Percentiles rank a stretch among this genome's conserved stretches.
These are phyloP conservation scores for Clonostachys rosea DNA, from an alignment of 2,329 filamentous ascomycete genomes.

Conservation along the genomic window DNA sequence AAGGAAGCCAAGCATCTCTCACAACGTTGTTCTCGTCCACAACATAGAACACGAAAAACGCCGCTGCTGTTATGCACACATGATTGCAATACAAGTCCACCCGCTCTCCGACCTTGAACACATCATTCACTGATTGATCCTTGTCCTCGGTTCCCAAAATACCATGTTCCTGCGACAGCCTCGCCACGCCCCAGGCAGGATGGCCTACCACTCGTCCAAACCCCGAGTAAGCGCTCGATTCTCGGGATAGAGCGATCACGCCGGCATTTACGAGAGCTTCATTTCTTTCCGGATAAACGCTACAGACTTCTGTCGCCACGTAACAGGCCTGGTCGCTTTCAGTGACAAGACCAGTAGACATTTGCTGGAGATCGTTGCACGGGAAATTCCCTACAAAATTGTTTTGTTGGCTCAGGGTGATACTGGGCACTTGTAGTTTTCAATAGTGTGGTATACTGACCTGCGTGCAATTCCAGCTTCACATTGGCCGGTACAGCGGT, in stretches of 20 bases:
- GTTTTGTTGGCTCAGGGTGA: too few relatives aligned
- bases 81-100: constrained; percentile 24
- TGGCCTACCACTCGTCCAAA: constrained; percentile 20
- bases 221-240: constrained; percentile 19
- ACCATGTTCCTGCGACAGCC: constrained; percentile 30
- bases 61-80: constrained; percentile 28
- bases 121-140: constrained; percentile 3
- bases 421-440: too few relatives aligned
- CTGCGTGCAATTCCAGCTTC: constrained; percentile 27
- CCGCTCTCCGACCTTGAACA: constrained; percentile 23
- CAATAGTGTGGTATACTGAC: not conserved
- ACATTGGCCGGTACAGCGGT: constrained; percentile 19
- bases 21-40: constrained; percentile 14
- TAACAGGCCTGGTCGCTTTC: constrained; percentile 20
- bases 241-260: constrained; percentile 24
- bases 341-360: constrained; percentile 23
- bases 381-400: constrained; percentile 18
- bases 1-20: too few relatives aligned
- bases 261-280: constrained; percentile 30
- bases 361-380: constrained; percentile 28
- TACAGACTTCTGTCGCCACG: constrained; percentile 26
- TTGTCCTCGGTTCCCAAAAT: constrained; percentile 17
- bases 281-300: constrained; percentile 28
- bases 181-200: constrained; percentile 21
- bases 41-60: constrained; percentile 26